A percentile compares a stretch with the other conserved stretches of the same genome.
Conservation (phyloP, 2,329 filamentous ascomycete species). For the Penicillium sp. region DNA sequence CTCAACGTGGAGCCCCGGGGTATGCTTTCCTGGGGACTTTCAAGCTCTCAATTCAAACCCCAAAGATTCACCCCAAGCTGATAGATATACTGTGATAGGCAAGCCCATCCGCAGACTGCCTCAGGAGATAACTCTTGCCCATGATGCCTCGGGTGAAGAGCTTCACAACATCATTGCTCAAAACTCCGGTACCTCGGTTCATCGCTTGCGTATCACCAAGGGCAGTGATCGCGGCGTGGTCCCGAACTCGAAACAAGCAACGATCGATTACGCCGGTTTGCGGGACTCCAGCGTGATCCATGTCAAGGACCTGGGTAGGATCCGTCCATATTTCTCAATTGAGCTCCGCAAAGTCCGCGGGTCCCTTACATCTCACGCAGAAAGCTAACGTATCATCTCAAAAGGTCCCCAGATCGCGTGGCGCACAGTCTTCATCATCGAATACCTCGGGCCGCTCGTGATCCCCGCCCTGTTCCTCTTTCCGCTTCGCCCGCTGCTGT, state of each 20-base stretch:
- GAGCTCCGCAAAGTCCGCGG: background rate
- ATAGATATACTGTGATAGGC: conserved; percentile 44
- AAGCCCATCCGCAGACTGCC: conserved; percentile 58
- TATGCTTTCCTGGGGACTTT: conserved; percentile 22
- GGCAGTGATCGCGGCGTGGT: conserved; percentile 56
- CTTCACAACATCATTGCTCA: conserved; percentile 54
- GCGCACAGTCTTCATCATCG: conserved; percentile 89
- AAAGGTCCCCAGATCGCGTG: conserved; percentile 85
- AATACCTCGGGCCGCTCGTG: conserved; percentile 86
- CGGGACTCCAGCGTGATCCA: conserved; percentile 60
- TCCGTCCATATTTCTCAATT: background rate
- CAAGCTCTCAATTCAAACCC: conserved; percentile 1
- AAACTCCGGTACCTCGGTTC: conserved; percentile 50
- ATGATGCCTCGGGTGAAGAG: conserved; percentile 49
- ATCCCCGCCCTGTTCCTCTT: conserved; percentile 72
- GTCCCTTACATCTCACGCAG: background rate
- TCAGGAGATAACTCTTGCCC: conserved; percentile 48
- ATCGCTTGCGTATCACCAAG: conserved; percentile 60
- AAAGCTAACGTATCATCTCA: conserved; percentile 19
- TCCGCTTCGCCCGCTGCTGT: conserved; percentile 65
- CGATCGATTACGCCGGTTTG: conserved; percentile 52
- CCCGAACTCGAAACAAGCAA: conserved; percentile 48
- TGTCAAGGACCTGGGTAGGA: conserved; percentile 86
- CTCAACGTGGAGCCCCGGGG: conserved; percentile 41
- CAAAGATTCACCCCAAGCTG: background rate